Conservation (phyloP, 768 basidiomycete genomes). For the Calocera cornea region DNA sequence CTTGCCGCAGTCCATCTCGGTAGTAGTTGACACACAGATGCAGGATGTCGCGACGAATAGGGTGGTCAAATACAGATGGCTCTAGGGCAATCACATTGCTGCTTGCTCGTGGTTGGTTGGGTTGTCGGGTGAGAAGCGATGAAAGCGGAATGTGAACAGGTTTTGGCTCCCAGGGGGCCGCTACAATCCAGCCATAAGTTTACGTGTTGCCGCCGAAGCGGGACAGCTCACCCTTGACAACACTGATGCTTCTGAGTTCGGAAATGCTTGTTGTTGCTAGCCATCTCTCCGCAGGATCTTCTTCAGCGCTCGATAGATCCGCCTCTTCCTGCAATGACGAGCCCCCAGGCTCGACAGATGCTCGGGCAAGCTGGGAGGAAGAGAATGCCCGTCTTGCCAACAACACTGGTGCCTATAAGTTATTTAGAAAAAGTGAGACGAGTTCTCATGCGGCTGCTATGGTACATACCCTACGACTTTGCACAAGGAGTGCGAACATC, state of each 20-base stretch:
- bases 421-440: no score
- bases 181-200: neutral
- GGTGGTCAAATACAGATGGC: conserved; percentile 61
- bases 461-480: neutral
- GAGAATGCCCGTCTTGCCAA: no score
- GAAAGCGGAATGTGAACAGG: neutral
- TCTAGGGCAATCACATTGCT: conserved; percentile 26
- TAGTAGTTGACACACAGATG: conserved; percentile 85
- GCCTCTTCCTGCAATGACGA: no score
- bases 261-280: neutral
- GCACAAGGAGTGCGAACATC: neutral
- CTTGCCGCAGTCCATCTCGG: conserved; percentile 79
- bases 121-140: neutral
- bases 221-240: neutral
- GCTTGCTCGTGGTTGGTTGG: neutral
- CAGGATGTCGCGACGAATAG: conserved; percentile 81
- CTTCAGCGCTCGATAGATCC: no score
- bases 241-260: neutral
- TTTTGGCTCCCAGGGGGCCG: neutral
- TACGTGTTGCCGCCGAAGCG: neutral
- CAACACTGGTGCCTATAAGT: no score
- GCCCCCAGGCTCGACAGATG: no score
- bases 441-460: neutral
- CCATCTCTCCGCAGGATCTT: no score
- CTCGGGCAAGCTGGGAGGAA: no score